A percentile compares a stretch with the other conserved stretches of the same genome.
phyloP scores from a whole-genome alignment of 2,329 filamentous ascomycete genomes.

The Clarireedia sp. region DNA sequence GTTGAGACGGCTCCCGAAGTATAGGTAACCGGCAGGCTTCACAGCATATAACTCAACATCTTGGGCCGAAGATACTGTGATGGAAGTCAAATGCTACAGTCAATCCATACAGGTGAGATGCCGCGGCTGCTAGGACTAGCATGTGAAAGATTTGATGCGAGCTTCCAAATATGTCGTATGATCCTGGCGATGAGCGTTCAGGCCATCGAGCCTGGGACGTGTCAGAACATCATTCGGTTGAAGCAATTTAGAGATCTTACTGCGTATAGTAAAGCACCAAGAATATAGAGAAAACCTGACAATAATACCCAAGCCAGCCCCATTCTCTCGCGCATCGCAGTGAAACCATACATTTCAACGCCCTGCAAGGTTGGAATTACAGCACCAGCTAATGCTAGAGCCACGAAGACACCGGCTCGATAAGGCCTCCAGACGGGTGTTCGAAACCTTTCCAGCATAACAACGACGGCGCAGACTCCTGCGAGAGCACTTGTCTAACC shows the following conservation, averaged over 20 bases:
- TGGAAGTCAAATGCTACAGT: slow-evolving; percentile 79
- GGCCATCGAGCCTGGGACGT: slow-evolving; percentile 61
- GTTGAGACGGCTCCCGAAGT: too few relatives aligned
- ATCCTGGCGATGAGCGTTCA: slow-evolving; percentile 68
- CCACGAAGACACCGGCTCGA: slow-evolving; percentile 81
- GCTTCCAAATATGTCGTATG: slow-evolving; percentile 84
- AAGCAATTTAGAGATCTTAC: slow-evolving; percentile 37
- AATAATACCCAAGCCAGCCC: slow-evolving; percentile 72
- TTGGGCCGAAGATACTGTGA: slow-evolving; percentile 43
- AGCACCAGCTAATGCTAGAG: slow-evolving; percentile 69
- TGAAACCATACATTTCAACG: slow-evolving; percentile 56
- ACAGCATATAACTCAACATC: slow-evolving; percentile 15
- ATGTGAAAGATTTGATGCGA: slow-evolving; percentile 97
- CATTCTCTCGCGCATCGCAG: slow-evolving; percentile 61
- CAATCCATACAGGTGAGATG: slow-evolving; percentile 73
- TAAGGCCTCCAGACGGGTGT: slow-evolving; percentile 78
- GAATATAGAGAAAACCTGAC: slow-evolving; percentile 77
- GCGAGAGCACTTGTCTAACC: slow-evolving; percentile 69
- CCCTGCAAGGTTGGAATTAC: slow-evolving; percentile 79
- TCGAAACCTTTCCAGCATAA: slow-evolving; percentile 74
- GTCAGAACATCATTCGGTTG: not conserved
- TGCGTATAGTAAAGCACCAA: slow-evolving; percentile 80
- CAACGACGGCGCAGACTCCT: slow-evolving; percentile 65
- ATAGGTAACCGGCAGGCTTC: not conserved
- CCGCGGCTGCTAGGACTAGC: slow-evolving; percentile 74